A percentile compares a stretch with the other conserved stretches of the same genome.
Evolutionary conservation across 2,329 filamentous ascomycete species (phyloP).

Genomic region (Parafenestella ontariensis): DNA sequence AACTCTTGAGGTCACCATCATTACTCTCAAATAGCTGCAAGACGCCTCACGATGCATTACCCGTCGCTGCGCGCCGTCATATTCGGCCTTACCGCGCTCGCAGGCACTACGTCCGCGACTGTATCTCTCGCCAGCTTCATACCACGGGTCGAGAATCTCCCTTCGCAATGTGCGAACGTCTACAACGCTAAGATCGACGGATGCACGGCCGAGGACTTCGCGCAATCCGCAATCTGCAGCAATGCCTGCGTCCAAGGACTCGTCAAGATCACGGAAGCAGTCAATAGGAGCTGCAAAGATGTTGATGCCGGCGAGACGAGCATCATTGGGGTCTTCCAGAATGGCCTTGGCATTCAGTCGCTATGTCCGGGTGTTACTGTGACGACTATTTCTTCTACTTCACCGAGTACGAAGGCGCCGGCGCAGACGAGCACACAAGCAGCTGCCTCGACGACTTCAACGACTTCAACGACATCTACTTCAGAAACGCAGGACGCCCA

Average conservation of each 20-base stretch:
- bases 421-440: slow-evolving; percentile 17
- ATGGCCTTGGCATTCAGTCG: slow-evolving; percentile 45
- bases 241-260: slow-evolving; percentile 51
- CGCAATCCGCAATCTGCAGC: slow-evolving; percentile 38
- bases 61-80: slow-evolving; percentile 24
- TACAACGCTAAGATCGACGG: slow-evolving; percentile 52
- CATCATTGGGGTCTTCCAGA: slow-evolving; percentile 53
- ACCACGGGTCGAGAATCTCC: slow-evolving; percentile 51
- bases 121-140: slow-evolving; percentile 56
- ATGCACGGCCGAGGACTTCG: slow-evolving; percentile 52
- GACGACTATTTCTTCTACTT: slow-evolving; percentile 20
- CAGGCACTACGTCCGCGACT: slow-evolving; percentile 32
- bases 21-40: not conserved
- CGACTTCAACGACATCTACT: slow-evolving; percentile 11
- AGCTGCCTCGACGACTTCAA: slow-evolving; percentile 10
- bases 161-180: slow-evolving; percentile 46
- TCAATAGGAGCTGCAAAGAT: slow-evolving; percentile 43
- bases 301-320: slow-evolving; percentile 48
- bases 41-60: slow-evolving; percentile 29
- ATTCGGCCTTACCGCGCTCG: slow-evolving; percentile 29
- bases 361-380: slow-evolving; percentile 49
- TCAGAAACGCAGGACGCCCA: slow-evolving; percentile 7
- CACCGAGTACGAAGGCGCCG: slow-evolving; percentile 11
- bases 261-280: slow-evolving; percentile 39
- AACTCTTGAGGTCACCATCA: slow-evolving; percentile 10